phyloP scores from a whole-genome alignment of 2,329 filamentous ascomycete species.

The Plectosphaerella plurivora region DNA sequence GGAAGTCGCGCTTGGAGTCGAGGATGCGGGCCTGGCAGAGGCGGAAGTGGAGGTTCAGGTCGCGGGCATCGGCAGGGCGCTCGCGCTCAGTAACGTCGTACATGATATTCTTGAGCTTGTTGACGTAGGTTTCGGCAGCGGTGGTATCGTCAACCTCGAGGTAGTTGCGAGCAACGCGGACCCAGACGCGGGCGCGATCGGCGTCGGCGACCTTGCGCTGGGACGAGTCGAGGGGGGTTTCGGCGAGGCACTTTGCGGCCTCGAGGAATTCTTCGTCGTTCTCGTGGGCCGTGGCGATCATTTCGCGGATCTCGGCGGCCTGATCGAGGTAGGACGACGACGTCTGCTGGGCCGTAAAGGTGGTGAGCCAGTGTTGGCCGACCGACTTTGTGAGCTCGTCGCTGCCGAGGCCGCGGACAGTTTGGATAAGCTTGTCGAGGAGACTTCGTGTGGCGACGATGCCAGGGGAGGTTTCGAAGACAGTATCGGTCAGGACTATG shows the following conservation, averaged over 20 bases:
- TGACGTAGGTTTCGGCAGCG: slow-evolving; percentile 79
- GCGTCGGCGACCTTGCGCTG: slow-evolving; percentile 79
- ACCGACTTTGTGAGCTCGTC: slow-evolving; percentile 69
- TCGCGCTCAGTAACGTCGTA: slow-evolving; percentile 70
- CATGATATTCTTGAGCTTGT: slow-evolving; percentile 92
- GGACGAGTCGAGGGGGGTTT: slow-evolving; percentile 83
- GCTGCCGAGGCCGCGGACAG: slow-evolving; percentile 57
- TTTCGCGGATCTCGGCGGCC: slow-evolving; percentile 71
- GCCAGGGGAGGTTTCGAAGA: slow-evolving; percentile 66
- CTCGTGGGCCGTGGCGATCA: slow-evolving; percentile 81
- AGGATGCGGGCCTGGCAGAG: slow-evolving; percentile 90
- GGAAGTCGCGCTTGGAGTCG: slow-evolving; percentile 84
- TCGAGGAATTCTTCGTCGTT: slow-evolving; percentile 72
- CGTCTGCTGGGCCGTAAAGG: slow-evolving; percentile 54
- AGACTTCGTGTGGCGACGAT: slow-evolving; percentile 72
- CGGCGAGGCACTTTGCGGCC: slow-evolving; percentile 74
- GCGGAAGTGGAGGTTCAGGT: slow-evolving; percentile 78
- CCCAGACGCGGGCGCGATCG: slow-evolving; percentile 81
- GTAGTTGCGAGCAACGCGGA: slow-evolving; percentile 90
- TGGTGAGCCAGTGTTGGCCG: slow-evolving; percentile 66
- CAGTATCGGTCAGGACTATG: slow-evolving; percentile 60
- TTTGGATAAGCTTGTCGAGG: slow-evolving; percentile 60
- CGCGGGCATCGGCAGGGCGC: slow-evolving; percentile 58
- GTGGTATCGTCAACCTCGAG: slow-evolving; percentile 91
- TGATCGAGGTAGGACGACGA: slow-evolving; percentile 74